Conservation (phyloP, 495 filamentous ascomycete species). For the Hyaloscypha hepaticicola region DNA sequence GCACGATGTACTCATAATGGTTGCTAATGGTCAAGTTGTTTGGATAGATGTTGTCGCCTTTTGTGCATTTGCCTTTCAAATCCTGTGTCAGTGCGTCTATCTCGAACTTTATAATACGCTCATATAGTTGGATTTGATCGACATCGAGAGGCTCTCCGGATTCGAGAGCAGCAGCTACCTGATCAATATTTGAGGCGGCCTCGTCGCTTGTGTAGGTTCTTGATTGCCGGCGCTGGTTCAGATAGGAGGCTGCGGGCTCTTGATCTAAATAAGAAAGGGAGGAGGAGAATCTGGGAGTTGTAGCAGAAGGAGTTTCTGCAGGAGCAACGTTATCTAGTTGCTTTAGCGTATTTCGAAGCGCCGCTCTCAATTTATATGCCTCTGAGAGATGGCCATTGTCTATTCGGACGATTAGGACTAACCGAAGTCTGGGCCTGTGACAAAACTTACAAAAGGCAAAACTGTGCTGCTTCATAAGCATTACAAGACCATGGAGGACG, state of each 20-base stretch:
- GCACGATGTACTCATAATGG: slow-evolving; percentile 67
- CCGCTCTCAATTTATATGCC: slow-evolving; percentile 47
- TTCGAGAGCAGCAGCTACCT: slow-evolving; percentile 54
- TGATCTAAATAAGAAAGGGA: slow-evolving; percentile 41
- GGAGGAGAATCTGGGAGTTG: slow-evolving; percentile 35
- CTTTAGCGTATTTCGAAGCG: slow-evolving; percentile 43
- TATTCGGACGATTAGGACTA: background rate
- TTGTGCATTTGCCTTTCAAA: slow-evolving; percentile 56
- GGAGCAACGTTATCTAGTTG: slow-evolving; percentile 40
- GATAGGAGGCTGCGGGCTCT: slow-evolving; percentile 38
- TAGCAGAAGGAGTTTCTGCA: slow-evolving; percentile 36
- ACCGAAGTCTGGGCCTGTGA: background rate
- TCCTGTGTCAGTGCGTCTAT: slow-evolving; percentile 60
- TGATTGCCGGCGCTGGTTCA: slow-evolving; percentile 45
- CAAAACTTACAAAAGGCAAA: slow-evolving; percentile 55
- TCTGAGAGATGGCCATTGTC: slow-evolving; percentile 70
- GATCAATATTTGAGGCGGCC: slow-evolving; percentile 46
- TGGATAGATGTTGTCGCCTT: slow-evolving; percentile 52
- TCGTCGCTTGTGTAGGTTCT: slow-evolving; percentile 35
- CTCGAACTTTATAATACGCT: slow-evolving; percentile 59
- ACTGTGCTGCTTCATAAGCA: slow-evolving; percentile 80
- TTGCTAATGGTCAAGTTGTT: slow-evolving; percentile 64
- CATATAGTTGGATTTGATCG: slow-evolving; percentile 58
- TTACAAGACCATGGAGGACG: slow-evolving; percentile 65
- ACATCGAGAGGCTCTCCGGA: slow-evolving; percentile 54